Base-by-base conservation (phyloP, 139 green algal species). In the Picochlorum sp. region DNA sequence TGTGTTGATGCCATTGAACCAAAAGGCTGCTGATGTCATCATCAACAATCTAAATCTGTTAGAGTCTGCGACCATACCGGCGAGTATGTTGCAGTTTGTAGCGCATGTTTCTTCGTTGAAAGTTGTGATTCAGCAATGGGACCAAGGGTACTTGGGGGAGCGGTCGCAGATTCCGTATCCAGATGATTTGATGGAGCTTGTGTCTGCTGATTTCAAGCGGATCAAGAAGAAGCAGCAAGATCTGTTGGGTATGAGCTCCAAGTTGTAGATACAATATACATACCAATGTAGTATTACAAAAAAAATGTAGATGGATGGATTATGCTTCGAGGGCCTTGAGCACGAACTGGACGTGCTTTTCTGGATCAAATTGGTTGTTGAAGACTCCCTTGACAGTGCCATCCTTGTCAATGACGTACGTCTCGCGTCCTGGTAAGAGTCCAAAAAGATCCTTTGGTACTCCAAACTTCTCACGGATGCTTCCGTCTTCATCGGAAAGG, bases 1-100 rank as follows among this genome's bases (percentile, higher is more conserved):
- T 47, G 88, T 95, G 31, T 69, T 95, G 56, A 86, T 93, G 77
- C 88, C 88, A 3, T 63, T 95, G 60, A 95, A 95, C 69, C 84
- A 93, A 59, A 77, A 81, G 54, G 86, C 81, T 4, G 76, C 77
- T 1, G 63, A 79, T 47, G 67, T 86, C 6, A 74, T 91, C 3
- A 54, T 77, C 3, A 64, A 88, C 34, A 60, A 68, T 52, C 61
- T 80, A 16, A 81, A 92, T 65, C 65, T 94, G 66, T 63, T 94
- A 51, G 81, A 90, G 51, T 71, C 74, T 0, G 38, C 68, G 2
- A 31, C 45, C 3, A 74, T 92, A 47, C 77, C 89, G 62, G 82
- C 83, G 2, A 61, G 87, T 50, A 75, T 95, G 58, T 69, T 95
- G 58, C 85, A 94, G 79, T 68, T 93, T 45, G 81, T 95, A 30